Base-by-base conservation (phyloP, 352 stramenopile species). In the Globisporangium acanthophoron region DNA sequence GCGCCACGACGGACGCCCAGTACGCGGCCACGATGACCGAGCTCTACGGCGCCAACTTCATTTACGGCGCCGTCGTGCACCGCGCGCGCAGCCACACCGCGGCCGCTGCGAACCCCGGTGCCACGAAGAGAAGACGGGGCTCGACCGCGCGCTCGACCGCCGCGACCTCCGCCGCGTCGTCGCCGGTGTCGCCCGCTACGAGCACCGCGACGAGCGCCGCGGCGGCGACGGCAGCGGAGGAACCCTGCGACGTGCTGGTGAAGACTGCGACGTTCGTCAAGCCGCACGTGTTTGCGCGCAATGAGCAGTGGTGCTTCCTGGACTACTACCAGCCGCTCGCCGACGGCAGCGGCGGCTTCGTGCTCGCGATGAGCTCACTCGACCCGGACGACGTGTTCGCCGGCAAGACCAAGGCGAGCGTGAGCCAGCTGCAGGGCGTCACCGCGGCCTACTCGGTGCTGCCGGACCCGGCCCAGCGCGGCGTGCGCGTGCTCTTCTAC, bases 281-380 rank as follows among this genome's bases (percentile, higher is more conserved):
- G 50, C 68, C 72, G 13, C 70, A 82, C 56, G 39, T 75, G 48
- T 66, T 85, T 24, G 64, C 67, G 27, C 67, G 64, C 46, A 80
- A 73, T 56, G 72, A 85, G 49, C 70, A 85, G 54, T 81, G 70
- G 72, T 81, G 70, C 54, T 80, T 67, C 45, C 62, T 80, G 6
- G 67, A 61, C 56, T 57, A 63, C 6, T 50, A 69, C 8, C 67
- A 74, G 15, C 21, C 21, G 5, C 53, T 58, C 6, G 52, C 18
- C 3, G 54, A 61, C 18, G 21, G 24, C 39, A 33, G 20, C 7
- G 62, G 65, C 3, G 64, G 70, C 13, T 85, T 80, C 24, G 69
- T 66, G 2, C 48, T 82, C 20, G 60, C 64, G 3, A 51, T 74
- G 15, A 63, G 67, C 3, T 82, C 74, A 43, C 64, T 81, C 31